phyloP scores from a whole-genome alignment of 2,329 filamentous ascomycete species.

The Spiromastix sp. region DNA sequence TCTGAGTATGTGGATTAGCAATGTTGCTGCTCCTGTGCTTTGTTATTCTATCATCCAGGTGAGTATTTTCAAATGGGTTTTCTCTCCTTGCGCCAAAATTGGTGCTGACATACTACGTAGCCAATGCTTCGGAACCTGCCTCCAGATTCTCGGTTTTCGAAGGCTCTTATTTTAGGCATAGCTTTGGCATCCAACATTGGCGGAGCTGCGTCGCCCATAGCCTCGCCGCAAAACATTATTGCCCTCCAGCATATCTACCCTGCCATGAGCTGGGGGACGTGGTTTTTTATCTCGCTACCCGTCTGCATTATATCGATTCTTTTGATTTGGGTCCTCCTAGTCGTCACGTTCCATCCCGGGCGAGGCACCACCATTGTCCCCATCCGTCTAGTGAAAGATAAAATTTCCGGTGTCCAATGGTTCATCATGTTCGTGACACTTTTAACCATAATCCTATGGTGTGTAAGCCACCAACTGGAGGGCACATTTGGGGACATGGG shows the following conservation, averaged over 20 bases:
- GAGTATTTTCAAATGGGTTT: slow-evolving; percentile 15
- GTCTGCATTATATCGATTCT: slow-evolving; percentile 84
- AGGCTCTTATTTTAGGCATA: slow-evolving; percentile 89
- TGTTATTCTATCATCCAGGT: slow-evolving; percentile 97
- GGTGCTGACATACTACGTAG: slow-evolving; percentile 30
- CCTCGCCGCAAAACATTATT: slow-evolving; percentile 94
- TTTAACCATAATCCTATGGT: slow-evolving; percentile 82
- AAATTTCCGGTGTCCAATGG: slow-evolving; percentile 80
- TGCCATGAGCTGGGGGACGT: slow-evolving; percentile 81
- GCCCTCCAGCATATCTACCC: slow-evolving; percentile 93
- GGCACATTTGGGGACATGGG: slow-evolving; percentile 92
- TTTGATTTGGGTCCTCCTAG: slow-evolving; percentile 77
- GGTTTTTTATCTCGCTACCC: slow-evolving; percentile 94
- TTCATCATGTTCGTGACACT: slow-evolving; percentile 82
- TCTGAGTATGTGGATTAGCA: slow-evolving; percentile 98
- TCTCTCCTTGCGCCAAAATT: not conserved
- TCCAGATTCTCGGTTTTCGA: slow-evolving; percentile 83
- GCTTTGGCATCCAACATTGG: slow-evolving; percentile 92
- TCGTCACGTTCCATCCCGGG: slow-evolving; percentile 76
- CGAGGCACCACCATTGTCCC: slow-evolving; percentile 81
- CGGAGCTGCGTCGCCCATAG: slow-evolving; percentile 91
- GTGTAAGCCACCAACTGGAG: slow-evolving; percentile 80
- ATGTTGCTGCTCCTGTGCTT: slow-evolving; percentile 90
- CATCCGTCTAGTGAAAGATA: slow-evolving; percentile 80
- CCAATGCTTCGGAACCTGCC: slow-evolving; percentile 91